phyloP scores from a whole-genome alignment of 2,329 filamentous ascomycete species.

The Ilyonectria sp. region DNA sequence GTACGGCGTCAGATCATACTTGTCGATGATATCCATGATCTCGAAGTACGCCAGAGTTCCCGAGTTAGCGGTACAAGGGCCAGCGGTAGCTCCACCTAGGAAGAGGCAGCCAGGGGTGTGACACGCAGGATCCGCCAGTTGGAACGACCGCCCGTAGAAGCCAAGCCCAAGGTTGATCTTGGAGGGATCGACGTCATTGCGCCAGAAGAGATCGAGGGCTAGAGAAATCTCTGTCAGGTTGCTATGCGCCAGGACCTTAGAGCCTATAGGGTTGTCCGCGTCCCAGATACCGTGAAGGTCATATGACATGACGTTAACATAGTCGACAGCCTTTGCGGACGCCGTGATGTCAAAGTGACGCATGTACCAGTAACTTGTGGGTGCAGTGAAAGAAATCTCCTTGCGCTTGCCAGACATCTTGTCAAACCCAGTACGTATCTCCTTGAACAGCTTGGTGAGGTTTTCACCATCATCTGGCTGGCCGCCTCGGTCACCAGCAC shows the following conservation, averaged over 20 bases:
- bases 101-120: constrained; percentile 37
- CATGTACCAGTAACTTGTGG: constrained; percentile 50
- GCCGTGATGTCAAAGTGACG: constrained; percentile 40
- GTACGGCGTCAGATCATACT: constrained; percentile 38
- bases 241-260: constrained; percentile 57
- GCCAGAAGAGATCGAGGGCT: constrained; percentile 63
- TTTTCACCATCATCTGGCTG: constrained; percentile 41
- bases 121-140: constrained; percentile 45
- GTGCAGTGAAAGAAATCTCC: constrained; percentile 43
- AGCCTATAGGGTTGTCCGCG: constrained; percentile 2
- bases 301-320: constrained; percentile 11
- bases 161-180: constrained; percentile 61
- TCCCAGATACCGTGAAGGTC: constrained; percentile 19
- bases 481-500: constrained; percentile 42
- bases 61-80: constrained; percentile 41
- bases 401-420: neutral
- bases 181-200: constrained; percentile 56
- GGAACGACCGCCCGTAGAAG: constrained; percentile 59
- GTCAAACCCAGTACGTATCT: neutral
- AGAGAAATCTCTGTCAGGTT: constrained; percentile 63
- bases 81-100: constrained; percentile 29
- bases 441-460: constrained; percentile 42
- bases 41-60: constrained; percentile 47
- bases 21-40: constrained; percentile 45
- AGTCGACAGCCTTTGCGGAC: neutral